Evolutionary conservation across 2,329 filamentous ascomycete species (phyloP).

Genomic region (Teratosphaeria gauchensis): DNA sequence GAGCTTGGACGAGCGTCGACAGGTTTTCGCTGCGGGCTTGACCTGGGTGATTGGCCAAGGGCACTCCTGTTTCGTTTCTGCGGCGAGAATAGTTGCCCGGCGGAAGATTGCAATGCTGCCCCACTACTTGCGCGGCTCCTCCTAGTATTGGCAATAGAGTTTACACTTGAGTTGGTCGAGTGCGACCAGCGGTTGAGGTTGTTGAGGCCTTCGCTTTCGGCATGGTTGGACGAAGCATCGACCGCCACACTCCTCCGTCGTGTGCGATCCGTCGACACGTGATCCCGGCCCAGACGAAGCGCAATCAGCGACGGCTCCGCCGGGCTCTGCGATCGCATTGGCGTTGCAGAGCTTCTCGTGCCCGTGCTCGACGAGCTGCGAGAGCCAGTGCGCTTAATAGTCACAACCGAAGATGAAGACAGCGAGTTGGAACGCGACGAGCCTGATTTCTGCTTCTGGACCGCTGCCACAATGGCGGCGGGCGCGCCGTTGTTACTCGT

Average conservation of each 20-base stretch:
- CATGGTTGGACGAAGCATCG: conserved; percentile 22
- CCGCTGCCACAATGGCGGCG: conserved; percentile 1
- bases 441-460: conserved; percentile 8
- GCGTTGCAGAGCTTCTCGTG: conserved; percentile 18
- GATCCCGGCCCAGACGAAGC: conserved; percentile 14
- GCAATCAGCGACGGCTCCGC: conserved; percentile 12
- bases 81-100: conserved; percentile 25
- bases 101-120: conserved; percentile 27
- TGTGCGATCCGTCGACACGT: conserved; percentile 11
- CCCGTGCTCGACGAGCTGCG: conserved; percentile 18
- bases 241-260: conserved; percentile 34
- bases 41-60: conserved; percentile 27
- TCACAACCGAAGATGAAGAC: conserved; percentile 34
- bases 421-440: conserved; percentile 35
- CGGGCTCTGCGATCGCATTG: conserved; percentile 14
- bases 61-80: conserved; percentile 21
- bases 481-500: conserved; percentile 2
- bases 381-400: conserved; percentile 34
- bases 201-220: conserved; percentile 35
- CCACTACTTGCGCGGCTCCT: conserved; percentile 30
- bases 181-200: conserved; percentile 51
- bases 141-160: conserved; percentile 26
- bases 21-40: conserved; percentile 27
- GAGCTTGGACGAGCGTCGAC: conserved; percentile 5
- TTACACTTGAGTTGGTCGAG: conserved; percentile 43